Conservation (phyloP, 305 asterid genomes). For the Coffea humblotiana region DNA sequence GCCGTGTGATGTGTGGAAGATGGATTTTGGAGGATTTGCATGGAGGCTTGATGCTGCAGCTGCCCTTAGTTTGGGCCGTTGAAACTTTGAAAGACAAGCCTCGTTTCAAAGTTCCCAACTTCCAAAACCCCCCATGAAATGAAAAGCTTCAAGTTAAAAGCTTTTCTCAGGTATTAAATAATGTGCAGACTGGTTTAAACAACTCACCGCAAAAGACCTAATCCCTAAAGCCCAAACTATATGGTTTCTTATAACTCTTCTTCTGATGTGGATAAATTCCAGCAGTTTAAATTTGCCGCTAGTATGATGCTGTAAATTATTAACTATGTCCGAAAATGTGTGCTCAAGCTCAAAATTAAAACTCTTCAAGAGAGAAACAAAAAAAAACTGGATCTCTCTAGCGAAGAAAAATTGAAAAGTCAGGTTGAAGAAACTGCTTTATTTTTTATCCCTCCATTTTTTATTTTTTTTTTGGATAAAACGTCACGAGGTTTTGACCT, state of each 20-base stretch:
- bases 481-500: no score
- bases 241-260: background rate
- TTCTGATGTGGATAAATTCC: conserved; percentile 3
- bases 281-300: background rate
- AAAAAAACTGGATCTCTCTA: background rate
- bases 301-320: background rate
- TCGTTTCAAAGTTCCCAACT: background rate
- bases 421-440: background rate
- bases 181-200: background rate
- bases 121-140: background rate
- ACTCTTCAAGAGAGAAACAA: background rate
- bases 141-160: background rate
- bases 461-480: no score
- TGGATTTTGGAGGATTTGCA: conserved; percentile 55
- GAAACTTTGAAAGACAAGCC: background rate
- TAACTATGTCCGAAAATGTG: background rate
- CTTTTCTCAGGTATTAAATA: background rate
- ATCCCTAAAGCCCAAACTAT: background rate
- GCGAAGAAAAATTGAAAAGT: no score
- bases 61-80: conserved; percentile 44
- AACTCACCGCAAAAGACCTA: background rate
- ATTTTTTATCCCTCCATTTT: no score
- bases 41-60: conserved; percentile 50
- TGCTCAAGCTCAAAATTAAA: background rate
- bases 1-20: conserved; percentile 56